A percentile compares a stretch with the other conserved stretches of the same genome.
phyloP scores from a whole-genome alignment of 139 green algal genomes.

The Chlamydomonas sphaeroides region DNA sequence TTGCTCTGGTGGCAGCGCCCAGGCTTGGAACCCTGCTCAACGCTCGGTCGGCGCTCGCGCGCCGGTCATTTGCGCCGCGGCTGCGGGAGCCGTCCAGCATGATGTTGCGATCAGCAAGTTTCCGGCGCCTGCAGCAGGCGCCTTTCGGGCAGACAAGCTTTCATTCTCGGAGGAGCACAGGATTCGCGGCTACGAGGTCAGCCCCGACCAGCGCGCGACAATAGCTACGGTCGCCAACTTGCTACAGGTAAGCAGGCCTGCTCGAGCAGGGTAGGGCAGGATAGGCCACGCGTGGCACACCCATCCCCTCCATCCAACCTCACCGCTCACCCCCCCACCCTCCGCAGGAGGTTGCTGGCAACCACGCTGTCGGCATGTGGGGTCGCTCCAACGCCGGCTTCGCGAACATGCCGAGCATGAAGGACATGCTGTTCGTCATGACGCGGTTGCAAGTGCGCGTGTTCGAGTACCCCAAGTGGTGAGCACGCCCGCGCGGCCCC shows the following conservation, averaged over 20 bases:
- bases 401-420: constrained; percentile 79
- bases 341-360: constrained; percentile 83
- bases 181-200: constrained; percentile 85
- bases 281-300: no score
- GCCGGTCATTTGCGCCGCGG: no score
- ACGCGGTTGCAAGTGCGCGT: constrained; percentile 93
- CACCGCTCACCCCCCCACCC: no score
- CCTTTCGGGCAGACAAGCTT: constrained; percentile 36
- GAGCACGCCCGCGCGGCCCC: constrained; percentile 4
- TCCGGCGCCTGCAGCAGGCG: constrained; percentile 7
- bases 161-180: constrained; percentile 69
- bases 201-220: constrained; percentile 76
- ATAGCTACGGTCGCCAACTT: constrained; percentile 90
- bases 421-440: constrained; percentile 89
- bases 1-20: no score
- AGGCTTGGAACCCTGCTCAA: no score
- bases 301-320: no score
- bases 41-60: no score
- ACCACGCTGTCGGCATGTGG: constrained; percentile 91
- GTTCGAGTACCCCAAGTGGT: constrained; percentile 92
- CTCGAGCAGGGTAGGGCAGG: no score
- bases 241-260: constrained; percentile 79
- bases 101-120: constrained; percentile 31
- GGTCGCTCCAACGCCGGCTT: constrained; percentile 84
- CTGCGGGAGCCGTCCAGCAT: no score